Conservation (phyloP, 2,329 filamentous ascomycete species). For the Aspergillus sp. region DNA sequence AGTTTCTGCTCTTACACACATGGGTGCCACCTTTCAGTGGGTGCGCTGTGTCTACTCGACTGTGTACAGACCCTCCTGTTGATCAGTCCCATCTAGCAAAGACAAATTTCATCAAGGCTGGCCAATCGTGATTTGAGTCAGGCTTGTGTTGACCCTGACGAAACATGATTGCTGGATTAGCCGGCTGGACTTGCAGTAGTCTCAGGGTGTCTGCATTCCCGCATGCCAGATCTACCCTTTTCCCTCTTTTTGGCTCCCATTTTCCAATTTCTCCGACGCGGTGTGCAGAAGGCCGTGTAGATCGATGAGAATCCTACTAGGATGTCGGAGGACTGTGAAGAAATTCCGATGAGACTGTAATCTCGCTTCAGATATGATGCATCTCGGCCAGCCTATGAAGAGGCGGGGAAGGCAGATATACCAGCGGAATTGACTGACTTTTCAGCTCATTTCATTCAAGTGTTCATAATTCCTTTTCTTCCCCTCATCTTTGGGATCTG, state of each 20-base stretch:
- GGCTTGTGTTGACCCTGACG: constrained; percentile 3
- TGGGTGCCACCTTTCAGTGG: neutral
- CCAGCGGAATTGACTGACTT: neutral
- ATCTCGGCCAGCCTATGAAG: neutral
- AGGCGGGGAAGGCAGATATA: neutral
- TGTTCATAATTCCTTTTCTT: neutral
- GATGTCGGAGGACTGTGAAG: neutral
- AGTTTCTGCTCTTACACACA: neutral
- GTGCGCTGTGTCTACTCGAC: neutral
- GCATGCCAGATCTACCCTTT: constrained; percentile 12
- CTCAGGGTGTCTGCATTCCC: constrained; percentile 15
- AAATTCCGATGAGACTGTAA: neutral
- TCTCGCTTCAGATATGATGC: neutral
- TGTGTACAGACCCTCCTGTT: neutral
- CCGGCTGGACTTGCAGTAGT: constrained; percentile 17
- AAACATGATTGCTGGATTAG: constrained; percentile 12
- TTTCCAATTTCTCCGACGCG: neutral
- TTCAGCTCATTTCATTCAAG: neutral
- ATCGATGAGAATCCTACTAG: neutral
- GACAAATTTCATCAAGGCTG: neutral
- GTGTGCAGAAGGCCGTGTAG: neutral
- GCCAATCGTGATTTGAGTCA: constrained; percentile 8
- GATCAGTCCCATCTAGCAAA: neutral
- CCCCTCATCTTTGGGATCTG: neutral
- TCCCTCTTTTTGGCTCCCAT: neutral